These are phyloP conservation scores for Mesembryanthemum crystallinum DNA, from an alignment of 148 eudicot genomes.

Conservation along the genomic window DNA sequence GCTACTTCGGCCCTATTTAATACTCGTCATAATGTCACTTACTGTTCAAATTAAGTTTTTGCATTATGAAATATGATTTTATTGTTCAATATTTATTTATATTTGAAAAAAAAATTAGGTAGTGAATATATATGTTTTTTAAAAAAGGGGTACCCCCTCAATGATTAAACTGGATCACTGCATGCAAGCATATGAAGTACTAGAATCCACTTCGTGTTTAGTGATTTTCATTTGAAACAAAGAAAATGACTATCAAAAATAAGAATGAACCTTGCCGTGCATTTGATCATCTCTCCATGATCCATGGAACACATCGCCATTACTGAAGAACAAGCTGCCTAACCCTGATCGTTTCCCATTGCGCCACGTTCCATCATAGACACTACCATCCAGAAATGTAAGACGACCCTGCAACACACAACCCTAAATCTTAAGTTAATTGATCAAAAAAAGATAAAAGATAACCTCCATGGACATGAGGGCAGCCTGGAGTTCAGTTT, in stretches of 20 bases:
- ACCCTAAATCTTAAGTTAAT: background rate
- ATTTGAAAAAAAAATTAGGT: too few relatives aligned
- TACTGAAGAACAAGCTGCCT: constrained; percentile 77
- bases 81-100: too few relatives aligned
- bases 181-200: background rate
- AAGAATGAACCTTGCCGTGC: constrained; percentile 84
- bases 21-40: too few relatives aligned
- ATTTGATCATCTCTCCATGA: constrained; percentile 95
- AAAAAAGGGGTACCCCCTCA: too few relatives aligned
- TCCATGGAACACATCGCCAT: constrained; percentile 90
- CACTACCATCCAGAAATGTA: constrained; percentile 69
- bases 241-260: background rate
- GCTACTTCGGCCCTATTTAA: too few relatives aligned
- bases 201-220: background rate
- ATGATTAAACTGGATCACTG: too few relatives aligned
- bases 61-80: too few relatives aligned
- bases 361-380: constrained; percentile 93
- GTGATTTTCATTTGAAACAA: background rate
- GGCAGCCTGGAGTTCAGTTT: background rate
- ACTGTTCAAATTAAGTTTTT: too few relatives aligned
- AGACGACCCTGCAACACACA: constrained; percentile 56
- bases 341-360: constrained; percentile 88
- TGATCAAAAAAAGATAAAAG: constrained; percentile 8
- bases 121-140: too few relatives aligned
- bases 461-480: constrained; percentile 8